These are phyloP conservation scores for Malassezia slooffiae DNA, from an alignment of 1,284 basidiomycete species.

Conservation along the genomic window DNA sequence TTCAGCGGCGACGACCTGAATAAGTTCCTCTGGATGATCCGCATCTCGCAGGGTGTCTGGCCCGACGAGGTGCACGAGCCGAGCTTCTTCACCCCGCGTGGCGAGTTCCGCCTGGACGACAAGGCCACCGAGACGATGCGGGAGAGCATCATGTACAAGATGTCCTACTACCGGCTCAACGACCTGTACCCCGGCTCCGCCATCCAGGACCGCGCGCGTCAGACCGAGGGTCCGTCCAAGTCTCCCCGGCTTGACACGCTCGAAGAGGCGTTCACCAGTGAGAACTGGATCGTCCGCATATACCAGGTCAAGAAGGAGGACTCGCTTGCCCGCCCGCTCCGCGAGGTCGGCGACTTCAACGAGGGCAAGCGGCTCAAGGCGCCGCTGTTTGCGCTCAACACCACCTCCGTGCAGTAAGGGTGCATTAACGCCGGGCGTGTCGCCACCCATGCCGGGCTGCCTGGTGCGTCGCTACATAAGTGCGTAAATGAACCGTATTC, in stretches of 20 bases:
- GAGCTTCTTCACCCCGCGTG: conserved; percentile 83
- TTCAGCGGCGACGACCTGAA: conserved; percentile 99
- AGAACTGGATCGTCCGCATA: conserved; percentile 57
- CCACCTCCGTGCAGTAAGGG: conserved; percentile 7
- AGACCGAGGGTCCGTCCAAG: conserved; percentile 21
- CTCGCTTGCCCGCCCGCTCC: conserved; percentile 64
- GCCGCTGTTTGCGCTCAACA: conserved; percentile 1
- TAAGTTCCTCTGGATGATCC: conserved; percentile 79
- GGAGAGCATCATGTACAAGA: conserved; percentile 69
- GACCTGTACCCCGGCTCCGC: conserved; percentile 48
- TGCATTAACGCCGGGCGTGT: too few species aligned
- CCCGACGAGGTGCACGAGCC: conserved; percentile 92
- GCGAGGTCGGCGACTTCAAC: conserved; percentile 64
- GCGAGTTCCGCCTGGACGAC: conserved; percentile 89
- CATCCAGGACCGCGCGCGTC: conserved; percentile 36
- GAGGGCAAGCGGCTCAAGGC: conserved; percentile 67
- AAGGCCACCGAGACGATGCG: conserved; percentile 79
- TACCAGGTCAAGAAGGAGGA: conserved; percentile 95
- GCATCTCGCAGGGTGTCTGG: conserved; percentile 96
- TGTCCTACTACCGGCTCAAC: conserved; percentile 45
- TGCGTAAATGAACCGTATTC: too few species aligned
- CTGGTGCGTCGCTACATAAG: too few species aligned
- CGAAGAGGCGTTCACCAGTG: conserved; percentile 44
- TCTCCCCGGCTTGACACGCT: conserved; percentile 35
- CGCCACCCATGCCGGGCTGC: too few species aligned